Evolutionary conservation across 805 yeast species (phyloP), one percentile per base, ranked within the genome.

Genomic region (Metschnikowia colocasiae): DNA sequence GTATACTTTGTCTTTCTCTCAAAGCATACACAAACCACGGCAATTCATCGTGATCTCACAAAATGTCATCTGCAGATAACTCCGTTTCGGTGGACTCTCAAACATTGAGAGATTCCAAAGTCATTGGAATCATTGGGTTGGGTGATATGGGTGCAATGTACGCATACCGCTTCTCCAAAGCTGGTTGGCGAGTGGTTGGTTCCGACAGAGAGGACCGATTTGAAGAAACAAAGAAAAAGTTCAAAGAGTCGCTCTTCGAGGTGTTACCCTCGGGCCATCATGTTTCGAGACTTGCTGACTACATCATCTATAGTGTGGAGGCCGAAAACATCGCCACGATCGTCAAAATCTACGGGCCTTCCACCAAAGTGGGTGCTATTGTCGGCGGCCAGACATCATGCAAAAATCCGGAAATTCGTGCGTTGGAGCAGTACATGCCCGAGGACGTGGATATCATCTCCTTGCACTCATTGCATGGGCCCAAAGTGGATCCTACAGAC

Each of bases 351-450:
- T 92, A 92, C 65, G 97, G 96, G 0, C 92, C 96, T 0, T 85
- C 92, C 0, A 82, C 96, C 3, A 92, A 92, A 61, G 67, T 82
- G 3, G 95, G 95, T 2, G 85, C 95, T 3, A 80, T 91, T 35
- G 96, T 94, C 4, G 99, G 98, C n/a, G 99, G 99, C 6, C 99
- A 94, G 66, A 91, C 99, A 0, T 87, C 96, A 8, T 92, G 98
- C 67, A 94, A 94, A 60, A 83, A 80, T 22, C 95, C 95, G 0
- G 99, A 94, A 61, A 85, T 94, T 23, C 74, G 67, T 13, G 96
- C 97, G 0, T 87, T 94, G 62, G 97, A 90, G 57, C 70, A 73
- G 38, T 68, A 78, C 55, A 63, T 89, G 27, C 97, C 98, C 0
- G 49, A 58, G 0, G 98, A 94, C 67, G 84, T 82, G 3, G 86